phyloP scores from a whole-genome alignment of 192 early-diverging fungal species.

The Spizellomyces sp. region DNA sequence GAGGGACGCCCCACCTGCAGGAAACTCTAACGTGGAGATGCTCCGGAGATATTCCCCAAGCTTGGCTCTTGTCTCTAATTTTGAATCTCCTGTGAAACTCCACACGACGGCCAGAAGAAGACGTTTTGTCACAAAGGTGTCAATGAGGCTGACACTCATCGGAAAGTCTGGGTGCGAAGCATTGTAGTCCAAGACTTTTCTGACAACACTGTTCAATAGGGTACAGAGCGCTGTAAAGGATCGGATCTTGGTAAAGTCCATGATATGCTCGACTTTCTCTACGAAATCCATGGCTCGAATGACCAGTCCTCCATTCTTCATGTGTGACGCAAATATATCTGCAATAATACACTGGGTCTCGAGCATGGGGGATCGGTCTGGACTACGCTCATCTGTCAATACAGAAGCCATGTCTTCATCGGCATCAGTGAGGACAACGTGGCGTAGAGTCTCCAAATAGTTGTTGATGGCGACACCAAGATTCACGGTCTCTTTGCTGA shows the following conservation, averaged over 20 bases:
- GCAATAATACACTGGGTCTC: slow-evolving; percentile 75
- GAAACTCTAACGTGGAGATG: slow-evolving; percentile 75
- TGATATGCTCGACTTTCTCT: slow-evolving; percentile 84
- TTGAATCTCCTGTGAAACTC: slow-evolving; percentile 93
- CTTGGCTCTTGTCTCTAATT: slow-evolving; percentile 65
- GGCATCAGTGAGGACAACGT: slow-evolving; percentile 74
- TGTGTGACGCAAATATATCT: slow-evolving; percentile 67
- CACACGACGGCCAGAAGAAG: slow-evolving; percentile 83
- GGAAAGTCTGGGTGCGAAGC: slow-evolving; percentile 93
- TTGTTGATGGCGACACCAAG: slow-evolving; percentile 77
- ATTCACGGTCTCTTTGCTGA: slow-evolving; percentile 86
- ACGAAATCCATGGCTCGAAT: slow-evolving; percentile 71
- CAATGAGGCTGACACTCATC: slow-evolving; percentile 73
- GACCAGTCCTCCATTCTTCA: slow-evolving; percentile 77
- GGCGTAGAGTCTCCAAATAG: slow-evolving; percentile 79
- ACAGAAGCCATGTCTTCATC: slow-evolving; percentile 63
- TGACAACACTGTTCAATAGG: slow-evolving; percentile 84
- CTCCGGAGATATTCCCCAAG: slow-evolving; percentile 84
- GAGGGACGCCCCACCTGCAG: slow-evolving; percentile 56
- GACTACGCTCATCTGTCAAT: slow-evolving; percentile 37
- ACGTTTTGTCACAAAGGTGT: slow-evolving; percentile 81
- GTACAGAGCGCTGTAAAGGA: slow-evolving; percentile 87
- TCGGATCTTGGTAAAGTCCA: slow-evolving; percentile 93
- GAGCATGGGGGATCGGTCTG: slow-evolving; percentile 61
- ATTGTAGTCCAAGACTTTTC: slow-evolving; percentile 88